Percentiles rank a stretch among this genome's conserved stretches.
phyloP scores from a whole-genome alignment of 2,329 filamentous ascomycete species.

The Emmonsiellopsis sp. region DNA sequence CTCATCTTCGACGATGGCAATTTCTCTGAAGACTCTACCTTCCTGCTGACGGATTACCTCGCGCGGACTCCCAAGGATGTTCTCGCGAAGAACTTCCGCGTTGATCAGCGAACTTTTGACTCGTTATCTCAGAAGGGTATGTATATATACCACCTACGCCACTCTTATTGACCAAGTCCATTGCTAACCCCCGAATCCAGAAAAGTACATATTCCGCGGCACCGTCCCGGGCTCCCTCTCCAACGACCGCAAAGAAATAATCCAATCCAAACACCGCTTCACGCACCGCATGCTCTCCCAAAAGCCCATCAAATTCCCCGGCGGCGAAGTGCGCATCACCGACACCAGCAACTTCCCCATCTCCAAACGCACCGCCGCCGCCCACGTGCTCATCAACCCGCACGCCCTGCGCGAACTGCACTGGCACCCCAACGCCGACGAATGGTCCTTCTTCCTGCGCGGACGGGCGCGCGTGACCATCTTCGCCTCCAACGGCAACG shows the following conservation, averaged over 20 bases:
- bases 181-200: slow-evolving; percentile 14
- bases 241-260: slow-evolving; percentile 53
- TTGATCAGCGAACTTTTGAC: slow-evolving; percentile 60
- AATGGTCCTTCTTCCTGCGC: slow-evolving; percentile 70
- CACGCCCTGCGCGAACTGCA: slow-evolving; percentile 70
- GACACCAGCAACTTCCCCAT: slow-evolving; percentile 69
- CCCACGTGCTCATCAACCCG: slow-evolving; percentile 60
- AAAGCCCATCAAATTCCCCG: slow-evolving; percentile 54
- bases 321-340: slow-evolving; percentile 63
- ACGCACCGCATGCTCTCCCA: slow-evolving; percentile 64
- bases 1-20: slow-evolving; percentile 52
- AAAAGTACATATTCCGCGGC: slow-evolving; percentile 73
- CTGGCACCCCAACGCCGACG: slow-evolving; percentile 71
- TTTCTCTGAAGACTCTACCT: slow-evolving; percentile 58
- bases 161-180: neutral
- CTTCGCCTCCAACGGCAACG: slow-evolving; percentile 59
- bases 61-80: slow-evolving; percentile 64
- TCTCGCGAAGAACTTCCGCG: slow-evolving; percentile 64
- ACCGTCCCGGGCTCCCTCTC: slow-evolving; percentile 54
- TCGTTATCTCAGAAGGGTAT: slow-evolving; percentile 48
- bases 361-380: slow-evolving; percentile 63
- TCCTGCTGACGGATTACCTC: slow-evolving; percentile 58
- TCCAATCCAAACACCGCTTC: slow-evolving; percentile 59
- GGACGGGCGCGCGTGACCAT: slow-evolving; percentile 65
- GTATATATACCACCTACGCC: slow-evolving; percentile 1